Percentiles rank a stretch among this genome's conserved stretches.
Evolutionary conservation across 768 basidiomycete species (phyloP).

Genomic region (Amanita jacksonii): DNA sequence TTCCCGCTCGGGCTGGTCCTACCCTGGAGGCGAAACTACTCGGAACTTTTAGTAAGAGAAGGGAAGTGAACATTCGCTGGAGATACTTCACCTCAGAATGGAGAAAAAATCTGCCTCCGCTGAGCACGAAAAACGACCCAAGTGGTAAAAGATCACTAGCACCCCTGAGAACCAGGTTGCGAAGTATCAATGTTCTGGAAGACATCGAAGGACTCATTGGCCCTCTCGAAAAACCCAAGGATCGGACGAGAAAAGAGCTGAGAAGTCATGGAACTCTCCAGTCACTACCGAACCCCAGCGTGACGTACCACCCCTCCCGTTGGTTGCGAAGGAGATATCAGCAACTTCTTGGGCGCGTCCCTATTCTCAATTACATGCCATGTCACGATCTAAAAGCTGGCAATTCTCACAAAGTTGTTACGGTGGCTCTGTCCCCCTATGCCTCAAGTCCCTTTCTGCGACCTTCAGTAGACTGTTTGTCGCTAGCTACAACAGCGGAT

Average conservation of each 20-base stretch:
- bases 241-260: conserved; percentile 1
- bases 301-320: conserved; percentile 27
- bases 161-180: background rate
- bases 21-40: conserved; percentile 48
- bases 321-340: conserved; percentile 50
- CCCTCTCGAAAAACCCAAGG: background rate
- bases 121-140: conserved; percentile 24
- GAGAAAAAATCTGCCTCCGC: conserved; percentile 48
- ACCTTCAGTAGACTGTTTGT: conserved; percentile 15
- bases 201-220: conserved; percentile 2
- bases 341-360: conserved; percentile 49
- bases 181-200: background rate
- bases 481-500: conserved; percentile 21
- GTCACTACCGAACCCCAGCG: background rate
- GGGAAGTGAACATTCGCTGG: conserved; percentile 66
- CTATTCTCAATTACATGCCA: conserved; percentile 35
- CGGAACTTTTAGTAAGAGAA: conserved; percentile 62
- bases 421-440: conserved; percentile 23
- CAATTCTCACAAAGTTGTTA: conserved; percentile 12
- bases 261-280: background rate
- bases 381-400: conserved; percentile 7
- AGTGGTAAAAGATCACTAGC: background rate
- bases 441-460: conserved; percentile 19
- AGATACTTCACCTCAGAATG: conserved; percentile 48
- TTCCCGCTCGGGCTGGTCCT: conserved; percentile 50